phyloP scores from a whole-genome alignment of 331 rosid species.

The Saraca asoca region DNA sequence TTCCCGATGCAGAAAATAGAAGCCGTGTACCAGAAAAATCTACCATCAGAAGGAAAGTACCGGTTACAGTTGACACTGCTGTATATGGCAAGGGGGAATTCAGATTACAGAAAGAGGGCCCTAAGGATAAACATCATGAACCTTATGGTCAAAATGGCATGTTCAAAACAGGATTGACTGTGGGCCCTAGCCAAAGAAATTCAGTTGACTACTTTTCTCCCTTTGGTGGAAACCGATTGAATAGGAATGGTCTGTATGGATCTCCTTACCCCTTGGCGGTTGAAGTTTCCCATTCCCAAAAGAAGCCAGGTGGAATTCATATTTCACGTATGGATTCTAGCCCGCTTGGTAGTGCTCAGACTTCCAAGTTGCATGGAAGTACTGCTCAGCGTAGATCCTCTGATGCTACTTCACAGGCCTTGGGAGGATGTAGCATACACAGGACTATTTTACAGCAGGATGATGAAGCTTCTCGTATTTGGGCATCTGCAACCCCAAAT shows the following conservation, averaged over 20 bases:
- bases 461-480: conserved; percentile 63
- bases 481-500: conserved; percentile 57
- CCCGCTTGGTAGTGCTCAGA: conserved; percentile 54
- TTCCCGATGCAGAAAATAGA: conserved; percentile 55
- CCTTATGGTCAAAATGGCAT: conserved; percentile 47
- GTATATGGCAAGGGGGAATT: conserved; percentile 42
- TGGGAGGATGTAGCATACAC: conserved; percentile 62
- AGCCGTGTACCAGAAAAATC: conserved; percentile 41
- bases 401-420: conserved; percentile 45
- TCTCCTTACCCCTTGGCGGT: conserved; percentile 43
- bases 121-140: conserved; percentile 49
- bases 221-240: conserved; percentile 42
- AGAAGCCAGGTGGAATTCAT: conserved; percentile 55
- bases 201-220: conserved; percentile 54
- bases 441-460: conserved; percentile 53
- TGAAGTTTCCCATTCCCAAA: conserved; percentile 60
- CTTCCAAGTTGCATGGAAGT: conserved; percentile 54
- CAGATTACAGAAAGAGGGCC: conserved; percentile 46
- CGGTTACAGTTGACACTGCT: conserved; percentile 37
- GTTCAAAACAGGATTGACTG: conserved; percentile 45
- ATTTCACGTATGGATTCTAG: conserved; percentile 54
- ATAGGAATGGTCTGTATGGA: conserved; percentile 48
- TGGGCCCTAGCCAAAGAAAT: conserved; percentile 55
- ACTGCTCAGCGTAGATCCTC: conserved; percentile 53
- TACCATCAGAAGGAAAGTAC: conserved; percentile 51